Conservation (phyloP, 768 basidiomycete genomes). For the button mushroom (Agaricus bisporus) region DNA sequence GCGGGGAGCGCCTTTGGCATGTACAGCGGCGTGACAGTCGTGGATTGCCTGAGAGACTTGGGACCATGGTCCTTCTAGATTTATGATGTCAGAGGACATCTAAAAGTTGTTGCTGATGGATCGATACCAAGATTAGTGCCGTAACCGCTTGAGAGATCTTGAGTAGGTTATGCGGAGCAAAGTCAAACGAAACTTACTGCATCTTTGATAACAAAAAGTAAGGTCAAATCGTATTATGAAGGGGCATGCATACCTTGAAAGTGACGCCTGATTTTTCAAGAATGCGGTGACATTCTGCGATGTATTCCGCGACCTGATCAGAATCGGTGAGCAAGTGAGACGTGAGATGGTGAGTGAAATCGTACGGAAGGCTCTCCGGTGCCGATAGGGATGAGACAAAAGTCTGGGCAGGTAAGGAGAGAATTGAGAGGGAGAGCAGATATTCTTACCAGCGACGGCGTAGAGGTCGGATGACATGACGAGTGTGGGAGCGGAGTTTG, state of each 20-base stretch:
- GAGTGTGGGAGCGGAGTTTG: slow-evolving; percentile 10
- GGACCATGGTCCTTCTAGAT: slow-evolving; percentile 77
- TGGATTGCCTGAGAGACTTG: slow-evolving; percentile 83
- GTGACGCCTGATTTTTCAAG: slow-evolving; percentile 79
- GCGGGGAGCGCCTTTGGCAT: slow-evolving; percentile 65
- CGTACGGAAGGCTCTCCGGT: slow-evolving; percentile 64
- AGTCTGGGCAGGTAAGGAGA: slow-evolving; percentile 42
- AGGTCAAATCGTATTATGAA: slow-evolving; percentile 3
- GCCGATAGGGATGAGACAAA: slow-evolving; percentile 86
- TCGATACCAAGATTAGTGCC: slow-evolving; percentile 79
- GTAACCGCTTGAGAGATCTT: slow-evolving; percentile 55
- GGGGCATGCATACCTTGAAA: slow-evolving; percentile 52
- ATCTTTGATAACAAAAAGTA: slow-evolving; percentile 35
- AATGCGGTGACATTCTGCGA: slow-evolving; percentile 78
- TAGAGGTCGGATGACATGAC: slow-evolving; percentile 51
- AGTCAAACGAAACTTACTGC: slow-evolving; percentile 44
- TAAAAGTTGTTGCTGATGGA: not conserved
- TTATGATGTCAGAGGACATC: not conserved
- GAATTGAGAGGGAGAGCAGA: not conserved
- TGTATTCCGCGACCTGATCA: slow-evolving; percentile 65
- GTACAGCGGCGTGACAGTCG: slow-evolving; percentile 85
- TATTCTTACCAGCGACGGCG: slow-evolving; percentile 60
- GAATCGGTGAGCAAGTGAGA: slow-evolving; percentile 12
- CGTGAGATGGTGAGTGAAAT: not conserved
- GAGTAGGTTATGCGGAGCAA: not conserved